These are phyloP conservation scores for Suillus ampliporus DNA, from an alignment of 768 basidiomycete species.

Conservation along the genomic window DNA sequence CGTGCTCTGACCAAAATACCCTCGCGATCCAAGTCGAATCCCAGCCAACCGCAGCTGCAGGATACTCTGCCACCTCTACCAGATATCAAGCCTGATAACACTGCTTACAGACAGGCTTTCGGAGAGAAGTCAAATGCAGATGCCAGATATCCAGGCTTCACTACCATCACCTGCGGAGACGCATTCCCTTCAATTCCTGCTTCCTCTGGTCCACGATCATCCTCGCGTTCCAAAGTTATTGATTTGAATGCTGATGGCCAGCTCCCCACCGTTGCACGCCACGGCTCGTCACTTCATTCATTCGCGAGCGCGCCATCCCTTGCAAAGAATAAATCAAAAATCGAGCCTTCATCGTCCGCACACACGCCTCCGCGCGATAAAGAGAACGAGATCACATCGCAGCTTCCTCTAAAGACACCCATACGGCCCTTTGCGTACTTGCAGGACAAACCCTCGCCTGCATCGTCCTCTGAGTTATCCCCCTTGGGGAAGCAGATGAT, in stretches of 20 bases:
- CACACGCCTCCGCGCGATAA: conserved; percentile 15
- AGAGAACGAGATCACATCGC: conserved; percentile 30
- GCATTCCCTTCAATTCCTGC: not conserved
- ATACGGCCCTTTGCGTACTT: conserved; percentile 44
- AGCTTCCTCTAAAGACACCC: conserved; percentile 50
- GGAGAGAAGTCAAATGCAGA: conserved; percentile 25
- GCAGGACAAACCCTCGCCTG: conserved; percentile 56
- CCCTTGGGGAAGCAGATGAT: conserved; percentile 72
- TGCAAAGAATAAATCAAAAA: conserved; percentile 6
- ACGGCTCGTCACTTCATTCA: conserved; percentile 15
- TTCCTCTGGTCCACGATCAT: conserved; percentile 10
- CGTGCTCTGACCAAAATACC: conserved; percentile 42
- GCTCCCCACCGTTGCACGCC: conserved; percentile 8
- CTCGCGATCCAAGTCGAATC: conserved; percentile 26
- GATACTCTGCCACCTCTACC: conserved; percentile 10
- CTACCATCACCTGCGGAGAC: conserved; percentile 12
- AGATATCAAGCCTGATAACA: conserved; percentile 8
- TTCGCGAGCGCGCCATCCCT: not conserved
- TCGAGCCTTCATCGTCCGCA: not conserved
- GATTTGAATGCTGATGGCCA: conserved; percentile 19
- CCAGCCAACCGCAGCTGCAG: conserved; percentile 27
- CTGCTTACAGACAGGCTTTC: conserved; percentile 9
- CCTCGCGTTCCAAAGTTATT: conserved; percentile 2
- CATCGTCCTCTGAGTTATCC: conserved; percentile 76
- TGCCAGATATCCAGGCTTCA: conserved; percentile 7